Evolutionary conservation across 139 green algal genomes (phyloP), one percentile per base, ranked within the genome.

Genomic region (Volvox reticuliferus): DNA sequence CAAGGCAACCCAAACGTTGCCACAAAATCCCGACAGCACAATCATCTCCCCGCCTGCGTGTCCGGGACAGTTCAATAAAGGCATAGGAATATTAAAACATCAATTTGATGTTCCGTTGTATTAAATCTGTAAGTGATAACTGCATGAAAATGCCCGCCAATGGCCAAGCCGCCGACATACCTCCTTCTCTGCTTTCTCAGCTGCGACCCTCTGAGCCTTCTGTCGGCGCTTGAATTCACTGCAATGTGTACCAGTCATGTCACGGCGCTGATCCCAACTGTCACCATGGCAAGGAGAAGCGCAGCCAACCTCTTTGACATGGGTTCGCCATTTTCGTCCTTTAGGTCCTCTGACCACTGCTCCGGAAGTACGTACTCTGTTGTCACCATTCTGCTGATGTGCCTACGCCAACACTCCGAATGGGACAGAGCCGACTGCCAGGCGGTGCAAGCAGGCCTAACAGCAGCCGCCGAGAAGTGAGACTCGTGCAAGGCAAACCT

Each of bases 211-310:
- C 18, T 94, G 93, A 18, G 94, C 94, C 95, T 99, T 99, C 87
- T 98, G 94, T 2, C 96, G 93, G 78, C 95, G 96, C 96, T 99
- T 99, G 95, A 97, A 99, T 94, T 99, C 97, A 78, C 97, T 99
- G 95, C 93, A 63, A 24, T 65, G 22, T 19, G 18, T 33, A 68
- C 21, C 30, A 61, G 13, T 82, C 76, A 61, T 12, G 76, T 82
- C 30, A 86, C 16, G 69, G 13, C 20, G 71, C n/a, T 62, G 28
- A 83, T 67, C 28, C 37, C 19, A 12, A 26, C 16, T 84, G 36
- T 12, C 33, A 62, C 2, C 21, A 1, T 24, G 18, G 12, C 28
- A 55, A 55, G 44, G 44, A 55, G 44, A 77, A 14, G 9, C 12
- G 33, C 35, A 30, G 44, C 92, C 32, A 37, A 98, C 97, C 95